Evolutionary conservation across 352 stramenopile genomes (phyloP), one percentile per base, ranked within the genome.

Genomic region (Pseudoperonospora humuli): DNA sequence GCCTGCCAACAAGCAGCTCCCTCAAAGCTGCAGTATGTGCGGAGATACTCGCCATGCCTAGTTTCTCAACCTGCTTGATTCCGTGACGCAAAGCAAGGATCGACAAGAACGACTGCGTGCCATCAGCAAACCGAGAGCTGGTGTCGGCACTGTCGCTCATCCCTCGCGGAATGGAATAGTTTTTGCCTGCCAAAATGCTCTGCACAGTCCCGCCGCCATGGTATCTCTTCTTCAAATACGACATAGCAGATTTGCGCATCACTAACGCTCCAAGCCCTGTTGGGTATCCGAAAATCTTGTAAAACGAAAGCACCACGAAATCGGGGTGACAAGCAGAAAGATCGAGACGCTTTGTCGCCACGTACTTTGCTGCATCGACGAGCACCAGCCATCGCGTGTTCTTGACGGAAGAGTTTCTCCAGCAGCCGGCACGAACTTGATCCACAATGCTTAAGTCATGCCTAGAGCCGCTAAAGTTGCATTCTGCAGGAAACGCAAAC

Each of bases 201-300:
- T 74, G 48, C 19, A 91, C 61, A 0, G 78, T 77, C 3, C 75
- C 75, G 5, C 78, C 78, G 8, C 78, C 78, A 54, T 79, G 77
- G 33, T 84, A 91, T 0, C 19, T 31, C 34, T 84, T 84, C 28
- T 56, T 53, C 7, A 91, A 58, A 14, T 59, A 43, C 4, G 46
- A 50, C 13, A 83, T 14, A 0, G 57, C 61, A 9, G 20, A 39
- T 39, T 67, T 78, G 18, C 65, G 52, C 8, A 84, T 62, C 0
- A 91, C 21, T n/a, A 91, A 38, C 0, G 73, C 75, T 2, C 78
- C 78, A 15, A 86, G 40, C 0, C 78, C 78, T 0, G 75, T 86
- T 0, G 78, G 78, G 32, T 82, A 88, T 5, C 79, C 79, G 37
- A 88, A 86, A 32, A 91, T 59, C 40, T 88, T 91, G 67, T 91